Conservation (phyloP, 192 early-diverging fungal genomes). For the Podila verticillata region DNA sequence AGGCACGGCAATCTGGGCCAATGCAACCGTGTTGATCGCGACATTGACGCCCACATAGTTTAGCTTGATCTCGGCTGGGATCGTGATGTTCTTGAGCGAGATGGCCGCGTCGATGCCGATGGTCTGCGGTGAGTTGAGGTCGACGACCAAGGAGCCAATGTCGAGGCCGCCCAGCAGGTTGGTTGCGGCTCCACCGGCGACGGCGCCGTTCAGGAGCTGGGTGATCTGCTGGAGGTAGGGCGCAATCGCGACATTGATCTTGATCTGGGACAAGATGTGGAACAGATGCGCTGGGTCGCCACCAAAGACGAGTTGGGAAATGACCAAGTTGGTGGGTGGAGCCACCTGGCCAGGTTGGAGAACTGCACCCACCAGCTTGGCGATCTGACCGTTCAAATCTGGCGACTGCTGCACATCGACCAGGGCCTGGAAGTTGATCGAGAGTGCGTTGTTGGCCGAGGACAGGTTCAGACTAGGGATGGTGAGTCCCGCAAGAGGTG, state of each 20-base stretch:
- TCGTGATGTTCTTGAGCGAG: conserved; percentile 23
- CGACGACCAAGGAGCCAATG: conserved; percentile 20
- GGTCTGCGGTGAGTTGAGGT: conserved; percentile 17
- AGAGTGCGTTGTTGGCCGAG: conserved; percentile 37
- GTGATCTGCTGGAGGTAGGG: conserved; percentile 34
- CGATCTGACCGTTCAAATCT: conserved; percentile 27
- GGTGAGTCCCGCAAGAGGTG: conserved; percentile 32
- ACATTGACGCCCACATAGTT: conserved; percentile 23
- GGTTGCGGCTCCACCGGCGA: neutral
- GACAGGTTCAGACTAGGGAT: conserved; percentile 21
- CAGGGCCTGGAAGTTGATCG: conserved; percentile 34
- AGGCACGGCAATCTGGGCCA: conserved; percentile 14
- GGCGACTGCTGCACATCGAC: conserved; percentile 30
- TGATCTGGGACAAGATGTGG: conserved; percentile 46
- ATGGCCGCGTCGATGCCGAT: conserved; percentile 22
- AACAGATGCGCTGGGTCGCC: conserved; percentile 42
- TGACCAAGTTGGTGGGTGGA: conserved; percentile 40
- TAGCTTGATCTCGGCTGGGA: conserved; percentile 21
- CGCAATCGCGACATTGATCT: conserved; percentile 38
- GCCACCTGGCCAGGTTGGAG: conserved; percentile 39
- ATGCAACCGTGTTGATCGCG: conserved; percentile 8
- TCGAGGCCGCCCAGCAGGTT: conserved; percentile 19
- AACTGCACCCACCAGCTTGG: conserved; percentile 32
- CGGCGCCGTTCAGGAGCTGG: conserved; percentile 6
- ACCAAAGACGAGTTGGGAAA: conserved; percentile 49